These are phyloP conservation scores for Apiospora hydei DNA, from an alignment of 2,329 filamentous ascomycete genomes.

Conservation along the genomic window DNA sequence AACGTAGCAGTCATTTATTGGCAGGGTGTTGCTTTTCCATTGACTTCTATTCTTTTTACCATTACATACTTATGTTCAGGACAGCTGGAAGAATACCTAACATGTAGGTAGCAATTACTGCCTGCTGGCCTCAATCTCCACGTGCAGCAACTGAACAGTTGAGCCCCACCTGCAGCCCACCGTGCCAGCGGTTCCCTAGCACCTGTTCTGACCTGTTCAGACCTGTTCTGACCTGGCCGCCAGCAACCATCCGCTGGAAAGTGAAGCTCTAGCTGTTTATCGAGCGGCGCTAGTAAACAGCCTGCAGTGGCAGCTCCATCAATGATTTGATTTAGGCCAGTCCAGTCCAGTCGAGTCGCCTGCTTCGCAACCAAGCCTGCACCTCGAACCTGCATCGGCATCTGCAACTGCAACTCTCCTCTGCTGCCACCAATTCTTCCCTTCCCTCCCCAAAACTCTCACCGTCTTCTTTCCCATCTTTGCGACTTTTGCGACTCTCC, in stretches of 20 bases:
- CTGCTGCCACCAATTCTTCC: constrained; percentile 10
- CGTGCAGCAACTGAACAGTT: not conserved
- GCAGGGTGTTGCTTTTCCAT: not conserved
- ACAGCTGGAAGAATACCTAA: too few relatives aligned
- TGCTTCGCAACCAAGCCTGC: constrained; percentile 16
- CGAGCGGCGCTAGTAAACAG: constrained; percentile 19
- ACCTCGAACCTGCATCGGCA: constrained; percentile 17
- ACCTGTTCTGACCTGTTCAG: not conserved
- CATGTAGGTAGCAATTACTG: too few relatives aligned
- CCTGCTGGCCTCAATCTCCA: constrained; percentile 5
- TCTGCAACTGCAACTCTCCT: constrained; percentile 14
- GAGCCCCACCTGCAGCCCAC: not conserved
- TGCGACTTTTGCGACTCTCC: constrained; percentile 15
- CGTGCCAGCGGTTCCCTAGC: constrained; percentile 12
- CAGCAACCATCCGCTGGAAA: not conserved
- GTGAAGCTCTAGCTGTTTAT: constrained; percentile 11
- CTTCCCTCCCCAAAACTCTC: constrained; percentile 4
- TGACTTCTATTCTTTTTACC: too few relatives aligned
- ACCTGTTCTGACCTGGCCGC: not conserved
- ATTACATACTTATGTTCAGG: too few relatives aligned
- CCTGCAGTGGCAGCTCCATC: constrained; percentile 20
- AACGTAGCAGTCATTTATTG: not conserved
- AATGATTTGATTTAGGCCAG: constrained; percentile 17
- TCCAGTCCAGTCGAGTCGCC: constrained; percentile 17
- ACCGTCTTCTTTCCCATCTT: constrained; percentile 22